Base-by-base conservation (phyloP, 176 grass and related monocot genomes). In the Saccharum spontaneum region DNA sequence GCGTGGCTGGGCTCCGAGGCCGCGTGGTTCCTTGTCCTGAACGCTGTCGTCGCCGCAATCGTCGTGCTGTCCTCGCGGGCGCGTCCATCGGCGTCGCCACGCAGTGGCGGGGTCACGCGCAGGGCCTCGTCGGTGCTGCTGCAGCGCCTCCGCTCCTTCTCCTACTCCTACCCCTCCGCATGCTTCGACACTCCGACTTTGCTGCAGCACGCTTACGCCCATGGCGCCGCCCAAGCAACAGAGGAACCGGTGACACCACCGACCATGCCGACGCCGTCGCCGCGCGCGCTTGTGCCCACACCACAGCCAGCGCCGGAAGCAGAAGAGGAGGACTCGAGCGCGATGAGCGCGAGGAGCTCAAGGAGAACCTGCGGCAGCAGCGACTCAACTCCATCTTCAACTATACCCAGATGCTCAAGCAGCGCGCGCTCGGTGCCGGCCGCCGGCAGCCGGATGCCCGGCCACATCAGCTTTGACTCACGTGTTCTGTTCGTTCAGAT, bases 101-200 rank as follows among this genome's bases (percentile, higher is more conserved):
- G 60, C 14, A 15, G 33, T 16, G 81, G 31, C 28, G 81, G 55
- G 40, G 12, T 86, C 67, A 78, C 84, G 73, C 84, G 84, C 74
- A 73, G 89, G 68, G 75, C 89, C 22, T 86, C 89, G 0, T 86
- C 88, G 13, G 73, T 46, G 65, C 24, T 74, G 67, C 67, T 83
- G 79, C 66, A 87, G 57, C 75, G 79, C n/a, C 67, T 83, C 59
- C 75, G 69, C 8, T 90, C 89, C 37, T 75, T 84, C 49, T 34
- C 60, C 46, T 90, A 84, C 85, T 80, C 89, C 69, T 87, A 4
- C 84, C 80, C 89, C 15, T 87, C 84, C 59, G 23, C 69, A 38
- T 4, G 5, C 68, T 31, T 90, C 41, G 20, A 10, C 71, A 5
- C 71, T 43, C 1, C 43, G 23, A 10, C 8, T 22, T 63, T 4